phyloP scores from a whole-genome alignment of 192 early-diverging fungal genomes.

The Allomyces macrogynus region DNA sequence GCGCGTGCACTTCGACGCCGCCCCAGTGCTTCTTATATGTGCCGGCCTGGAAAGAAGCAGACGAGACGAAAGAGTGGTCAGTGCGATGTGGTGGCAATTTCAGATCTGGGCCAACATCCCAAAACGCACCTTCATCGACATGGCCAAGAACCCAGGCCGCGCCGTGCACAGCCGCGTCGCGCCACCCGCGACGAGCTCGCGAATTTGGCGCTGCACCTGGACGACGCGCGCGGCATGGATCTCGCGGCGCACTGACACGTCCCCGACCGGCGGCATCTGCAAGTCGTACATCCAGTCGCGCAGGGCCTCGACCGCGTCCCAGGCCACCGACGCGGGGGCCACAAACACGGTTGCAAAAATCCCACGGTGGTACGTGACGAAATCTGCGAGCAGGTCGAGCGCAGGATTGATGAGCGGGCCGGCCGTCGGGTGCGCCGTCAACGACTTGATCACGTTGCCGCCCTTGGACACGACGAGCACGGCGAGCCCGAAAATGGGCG shows the following conservation, averaged over 20 bases:
- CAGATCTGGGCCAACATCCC: no score
- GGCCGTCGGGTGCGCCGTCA: neutral
- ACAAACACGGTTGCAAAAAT: neutral
- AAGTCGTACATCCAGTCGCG: neutral
- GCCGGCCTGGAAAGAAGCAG: neutral
- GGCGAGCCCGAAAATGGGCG: neutral
- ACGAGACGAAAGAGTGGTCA: no score
- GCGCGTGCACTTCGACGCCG: conserved; percentile 1
- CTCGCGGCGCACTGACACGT: neutral
- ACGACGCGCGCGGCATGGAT: neutral
- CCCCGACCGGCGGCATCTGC: neutral
- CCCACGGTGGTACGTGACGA: neutral
- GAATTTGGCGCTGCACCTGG: neutral
- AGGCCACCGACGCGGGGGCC: neutral
- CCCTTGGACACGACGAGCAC: neutral
- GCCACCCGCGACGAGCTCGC: neutral
- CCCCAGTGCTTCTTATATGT: conserved; percentile 4
- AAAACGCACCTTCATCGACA: conserved; percentile 1
- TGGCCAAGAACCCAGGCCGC: conserved; percentile 12
- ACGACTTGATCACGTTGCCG: neutral
- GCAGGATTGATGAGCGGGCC: neutral
- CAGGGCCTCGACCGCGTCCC: neutral
- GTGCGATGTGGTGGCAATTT: no score
- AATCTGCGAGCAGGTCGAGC: neutral
- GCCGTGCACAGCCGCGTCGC: conserved; percentile 14